Percentiles rank a stretch among this genome's conserved stretches.
Conservation (phyloP, 2,329 filamentous ascomycete species). For the Penicillium capsulatum region DNA sequence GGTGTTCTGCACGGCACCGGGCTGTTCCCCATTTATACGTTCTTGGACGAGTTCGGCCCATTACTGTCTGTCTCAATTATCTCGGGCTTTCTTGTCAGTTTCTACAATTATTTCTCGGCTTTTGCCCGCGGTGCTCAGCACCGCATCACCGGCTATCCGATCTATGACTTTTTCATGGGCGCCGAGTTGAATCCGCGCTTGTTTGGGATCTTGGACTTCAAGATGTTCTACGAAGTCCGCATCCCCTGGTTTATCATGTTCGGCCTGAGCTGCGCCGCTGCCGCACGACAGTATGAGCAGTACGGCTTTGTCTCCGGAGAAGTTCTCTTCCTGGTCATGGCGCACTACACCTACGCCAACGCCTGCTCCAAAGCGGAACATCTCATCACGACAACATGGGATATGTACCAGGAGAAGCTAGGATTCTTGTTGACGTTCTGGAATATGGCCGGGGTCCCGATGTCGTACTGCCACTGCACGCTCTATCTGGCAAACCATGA, state of each 20-base stretch:
- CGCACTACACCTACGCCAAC: conserved; percentile 86
- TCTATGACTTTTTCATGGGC: conserved; percentile 90
- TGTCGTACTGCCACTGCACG: conserved; percentile 89
- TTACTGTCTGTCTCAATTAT: conserved; percentile 88
- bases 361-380: conserved; percentile 89
- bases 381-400: conserved; percentile 83
- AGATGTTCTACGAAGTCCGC: conserved; percentile 93
- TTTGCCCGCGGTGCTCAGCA: conserved; percentile 74
- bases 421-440: conserved; percentile 98
- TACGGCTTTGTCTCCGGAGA: conserved; percentile 81
- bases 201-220: conserved; percentile 79
- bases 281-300: conserved; percentile 78
- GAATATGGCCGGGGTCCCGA: conserved; percentile 86
- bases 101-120: conserved; percentile 83
- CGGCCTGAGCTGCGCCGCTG: conserved; percentile 56
- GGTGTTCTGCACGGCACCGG: conserved; percentile 71
- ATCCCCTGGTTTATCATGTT: conserved; percentile 93
- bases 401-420: conserved; percentile 96
- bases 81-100: conserved; percentile 75
- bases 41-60: conserved; percentile 91
- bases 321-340: conserved; percentile 75
- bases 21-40: conserved; percentile 78
- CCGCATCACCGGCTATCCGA: conserved; percentile 76
- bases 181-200: conserved; percentile 80
- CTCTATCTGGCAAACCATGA: conserved; percentile 80